Evolutionary conservation across 495 filamentous ascomycete genomes (phyloP).

Genomic region (Schizothecium vesticola): DNA sequence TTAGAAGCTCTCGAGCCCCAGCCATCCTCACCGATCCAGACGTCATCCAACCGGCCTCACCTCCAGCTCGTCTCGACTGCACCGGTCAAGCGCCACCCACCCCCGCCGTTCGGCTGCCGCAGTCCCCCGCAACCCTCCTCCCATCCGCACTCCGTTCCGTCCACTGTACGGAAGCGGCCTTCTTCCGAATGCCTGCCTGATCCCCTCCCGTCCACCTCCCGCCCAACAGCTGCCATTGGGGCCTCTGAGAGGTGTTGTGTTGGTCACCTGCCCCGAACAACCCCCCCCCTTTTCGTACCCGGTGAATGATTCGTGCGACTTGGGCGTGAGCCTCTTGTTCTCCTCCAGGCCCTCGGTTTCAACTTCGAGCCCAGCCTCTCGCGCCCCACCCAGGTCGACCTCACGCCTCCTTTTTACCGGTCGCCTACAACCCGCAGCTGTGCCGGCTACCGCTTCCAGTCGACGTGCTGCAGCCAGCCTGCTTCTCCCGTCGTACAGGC

Average conservation of each 20-base stretch:
- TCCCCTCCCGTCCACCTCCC: background rate
- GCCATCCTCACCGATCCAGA: background rate
- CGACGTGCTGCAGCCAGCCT: constrained; percentile 20
- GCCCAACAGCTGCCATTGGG: background rate
- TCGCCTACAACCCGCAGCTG: constrained; percentile 23
- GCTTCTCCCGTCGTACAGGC: constrained; percentile 12
- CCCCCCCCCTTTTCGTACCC: constrained; percentile 10
- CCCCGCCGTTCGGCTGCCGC: background rate
- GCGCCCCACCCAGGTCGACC: constrained; percentile 23
- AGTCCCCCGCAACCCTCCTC: background rate
- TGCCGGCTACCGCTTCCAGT: constrained; percentile 34
- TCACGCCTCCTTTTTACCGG: constrained; percentile 7
- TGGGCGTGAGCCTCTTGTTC: constrained; percentile 6
- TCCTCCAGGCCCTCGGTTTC: background rate
- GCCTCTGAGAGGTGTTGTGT: background rate
- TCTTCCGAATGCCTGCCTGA: background rate
- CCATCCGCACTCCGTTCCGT: background rate
- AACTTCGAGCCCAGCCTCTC: background rate
- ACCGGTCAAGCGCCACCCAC: background rate
- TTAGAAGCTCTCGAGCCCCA: background rate
- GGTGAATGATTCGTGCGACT: background rate
- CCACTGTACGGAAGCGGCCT: background rate
- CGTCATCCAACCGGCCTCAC: background rate
- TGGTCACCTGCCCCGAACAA: background rate
- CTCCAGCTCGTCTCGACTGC: background rate